phyloP scores from a whole-genome alignment of 139 green algal genomes.

The Ettlia oleoabundans region DNA sequence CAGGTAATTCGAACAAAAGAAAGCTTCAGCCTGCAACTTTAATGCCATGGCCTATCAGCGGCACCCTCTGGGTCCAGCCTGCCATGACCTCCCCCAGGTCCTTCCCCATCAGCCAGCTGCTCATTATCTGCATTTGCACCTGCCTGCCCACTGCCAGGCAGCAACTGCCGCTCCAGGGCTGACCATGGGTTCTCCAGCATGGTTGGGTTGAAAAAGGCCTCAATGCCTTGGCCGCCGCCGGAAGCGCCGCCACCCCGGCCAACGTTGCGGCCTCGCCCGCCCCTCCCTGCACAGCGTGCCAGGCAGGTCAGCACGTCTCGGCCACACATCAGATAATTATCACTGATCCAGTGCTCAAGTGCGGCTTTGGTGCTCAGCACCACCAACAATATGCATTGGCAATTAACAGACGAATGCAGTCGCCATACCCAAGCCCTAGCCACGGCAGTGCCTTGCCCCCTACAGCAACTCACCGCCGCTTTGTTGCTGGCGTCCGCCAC shows the following conservation, averaged over 20 bases:
- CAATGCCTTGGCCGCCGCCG: neutral
- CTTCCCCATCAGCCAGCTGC: neutral
- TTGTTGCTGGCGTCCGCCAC: neutral
- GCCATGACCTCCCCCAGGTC: neutral
- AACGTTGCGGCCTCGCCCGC: conserved; percentile 7
- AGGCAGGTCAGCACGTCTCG: neutral
- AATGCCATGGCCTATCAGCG: conserved; percentile 46
- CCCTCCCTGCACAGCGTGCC: neutral
- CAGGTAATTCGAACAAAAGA: too few species aligned
- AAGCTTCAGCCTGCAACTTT: neutral
- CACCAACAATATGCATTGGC: neutral
- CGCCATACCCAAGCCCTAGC: too few species aligned
- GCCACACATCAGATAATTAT: neutral
- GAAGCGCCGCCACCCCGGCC: neutral
- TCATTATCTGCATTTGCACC: neutral
- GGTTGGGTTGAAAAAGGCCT: conserved; percentile 24
- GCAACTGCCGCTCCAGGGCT: conserved; percentile 21
- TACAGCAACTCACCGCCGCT: neutral
- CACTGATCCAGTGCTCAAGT: neutral
- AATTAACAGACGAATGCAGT: too few species aligned
- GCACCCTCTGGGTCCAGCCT: conserved; percentile 12
- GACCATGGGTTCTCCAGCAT: conserved; percentile 48
- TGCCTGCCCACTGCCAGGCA: neutral
- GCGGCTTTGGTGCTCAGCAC: neutral
- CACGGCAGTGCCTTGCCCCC: too few species aligned